phyloP scores from a whole-genome alignment of 208 protist genomes.

The Phytomonas serpens region DNA sequence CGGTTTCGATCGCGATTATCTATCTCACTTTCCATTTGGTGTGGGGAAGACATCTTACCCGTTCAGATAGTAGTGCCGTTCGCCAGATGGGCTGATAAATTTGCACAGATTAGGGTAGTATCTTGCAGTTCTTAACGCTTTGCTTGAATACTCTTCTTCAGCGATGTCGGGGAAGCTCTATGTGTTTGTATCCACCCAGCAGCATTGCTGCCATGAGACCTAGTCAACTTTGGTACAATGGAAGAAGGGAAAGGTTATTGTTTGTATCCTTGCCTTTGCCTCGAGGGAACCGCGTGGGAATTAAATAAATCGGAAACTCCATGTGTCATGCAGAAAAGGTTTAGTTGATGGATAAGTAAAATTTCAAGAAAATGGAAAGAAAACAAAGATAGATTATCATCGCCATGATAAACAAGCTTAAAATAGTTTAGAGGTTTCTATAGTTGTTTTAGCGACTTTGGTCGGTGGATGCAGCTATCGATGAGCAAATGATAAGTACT shows the following conservation, averaged over 20 bases:
- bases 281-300: background rate
- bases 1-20: background rate
- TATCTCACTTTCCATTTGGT: background rate
- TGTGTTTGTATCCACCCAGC: background rate
- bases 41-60: background rate
- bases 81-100: background rate
- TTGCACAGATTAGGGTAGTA: background rate
- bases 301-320: background rate
- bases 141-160: background rate
- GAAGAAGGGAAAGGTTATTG: background rate
- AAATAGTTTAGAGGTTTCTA: slow-evolving; percentile 1
- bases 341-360: background rate
- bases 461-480: background rate
- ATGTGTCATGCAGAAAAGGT: background rate
- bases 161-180: background rate
- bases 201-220: background rate
- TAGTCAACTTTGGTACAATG: background rate
- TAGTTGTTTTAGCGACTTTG: background rate
- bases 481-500: background rate
- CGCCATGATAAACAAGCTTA: background rate
- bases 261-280: background rate
- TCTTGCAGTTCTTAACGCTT: background rate
- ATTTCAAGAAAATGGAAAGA: background rate
- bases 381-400: background rate
- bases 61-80: background rate